Conservation (phyloP, 139 green algal genomes). For the Closterium sp. region DNA sequence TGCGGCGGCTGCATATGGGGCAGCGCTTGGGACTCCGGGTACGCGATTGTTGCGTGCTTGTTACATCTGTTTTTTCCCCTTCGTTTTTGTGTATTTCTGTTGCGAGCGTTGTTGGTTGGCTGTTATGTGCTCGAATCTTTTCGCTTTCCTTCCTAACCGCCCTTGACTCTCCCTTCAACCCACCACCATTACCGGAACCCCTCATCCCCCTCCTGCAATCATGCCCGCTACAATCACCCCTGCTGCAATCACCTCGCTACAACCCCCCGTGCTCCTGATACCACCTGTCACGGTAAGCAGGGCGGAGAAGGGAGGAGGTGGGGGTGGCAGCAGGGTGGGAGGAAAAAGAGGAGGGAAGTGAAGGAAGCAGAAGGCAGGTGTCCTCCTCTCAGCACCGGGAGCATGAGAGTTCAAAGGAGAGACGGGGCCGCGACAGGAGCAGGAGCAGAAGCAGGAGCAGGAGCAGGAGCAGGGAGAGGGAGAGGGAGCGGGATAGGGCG, state of each 20-base stretch:
- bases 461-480: slow-evolving; percentile 1
- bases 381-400: not conserved
- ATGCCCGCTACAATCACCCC: not conserved
- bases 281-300: not conserved
- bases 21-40: not conserved
- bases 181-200: not conserved
- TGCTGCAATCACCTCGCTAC: not conserved
- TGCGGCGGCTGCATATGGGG: not conserved
- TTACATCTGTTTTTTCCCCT: not conserved
- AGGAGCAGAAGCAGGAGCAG: not conserved
- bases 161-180: not conserved
- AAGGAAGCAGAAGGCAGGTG: not conserved
- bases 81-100: not conserved
- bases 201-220: not conserved
- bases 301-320: not conserved
- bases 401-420: not conserved
- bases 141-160: not conserved
- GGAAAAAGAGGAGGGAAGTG: not conserved
- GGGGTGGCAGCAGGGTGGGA: not conserved
- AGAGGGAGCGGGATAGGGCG: slow-evolving; percentile 5
- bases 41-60: not conserved
- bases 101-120: too few relatives aligned
- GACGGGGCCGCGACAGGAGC: slow-evolving; percentile 4
- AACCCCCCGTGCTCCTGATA: too few relatives aligned
- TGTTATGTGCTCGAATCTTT: not conserved